Percentiles rank a stretch among this genome's conserved stretches.
phyloP scores from a whole-genome alignment of 768 basidiomycete species.

The Russula sp. region DNA sequence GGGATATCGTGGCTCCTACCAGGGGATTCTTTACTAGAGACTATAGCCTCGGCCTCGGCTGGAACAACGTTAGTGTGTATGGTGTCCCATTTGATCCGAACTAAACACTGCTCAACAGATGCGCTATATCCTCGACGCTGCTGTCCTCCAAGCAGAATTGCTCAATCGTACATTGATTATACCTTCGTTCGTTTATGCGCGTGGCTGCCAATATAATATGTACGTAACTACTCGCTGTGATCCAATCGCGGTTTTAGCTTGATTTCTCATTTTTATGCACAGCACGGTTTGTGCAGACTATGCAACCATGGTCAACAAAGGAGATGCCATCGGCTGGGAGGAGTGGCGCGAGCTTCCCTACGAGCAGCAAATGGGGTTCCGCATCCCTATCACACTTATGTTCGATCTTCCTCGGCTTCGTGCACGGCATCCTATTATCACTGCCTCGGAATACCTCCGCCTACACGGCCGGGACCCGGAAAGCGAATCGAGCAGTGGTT shows the following conservation, averaged over 20 bases:
- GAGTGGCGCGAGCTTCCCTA: slow-evolving; percentile 44
- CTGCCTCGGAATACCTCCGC: slow-evolving; percentile 44
- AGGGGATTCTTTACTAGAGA: slow-evolving; percentile 47
- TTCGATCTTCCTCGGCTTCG: slow-evolving; percentile 45
- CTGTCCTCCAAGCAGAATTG: slow-evolving; percentile 44
- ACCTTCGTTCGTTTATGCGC: slow-evolving; percentile 47
- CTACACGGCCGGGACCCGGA: slow-evolving; percentile 40
- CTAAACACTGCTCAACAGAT: slow-evolving; percentile 35
- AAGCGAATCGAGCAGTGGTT: slow-evolving; percentile 40
- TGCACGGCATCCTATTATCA: slow-evolving; percentile 40
- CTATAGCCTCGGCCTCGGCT: slow-evolving; percentile 45
- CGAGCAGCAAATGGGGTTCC: slow-evolving; percentile 40
- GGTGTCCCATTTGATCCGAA: no score
- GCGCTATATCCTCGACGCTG: slow-evolving; percentile 49
- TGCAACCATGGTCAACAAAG: slow-evolving; percentile 45
- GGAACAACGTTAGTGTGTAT: slow-evolving; percentile 46
- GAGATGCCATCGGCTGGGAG: slow-evolving; percentile 42
- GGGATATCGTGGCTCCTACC: slow-evolving; percentile 39
- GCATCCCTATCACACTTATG: slow-evolving; percentile 41
- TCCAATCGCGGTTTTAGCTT: slow-evolving; percentile 6
- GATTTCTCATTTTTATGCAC: not conserved
- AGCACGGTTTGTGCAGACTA: slow-evolving; percentile 43
- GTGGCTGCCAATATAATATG: slow-evolving; percentile 45
- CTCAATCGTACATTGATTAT: slow-evolving; percentile 46
- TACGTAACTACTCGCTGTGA: slow-evolving; percentile 29